These are phyloP conservation scores for Neophaeococcomyces mojaviensis DNA, from an alignment of 2,329 filamentous ascomycete genomes.

Conservation along the genomic window DNA sequence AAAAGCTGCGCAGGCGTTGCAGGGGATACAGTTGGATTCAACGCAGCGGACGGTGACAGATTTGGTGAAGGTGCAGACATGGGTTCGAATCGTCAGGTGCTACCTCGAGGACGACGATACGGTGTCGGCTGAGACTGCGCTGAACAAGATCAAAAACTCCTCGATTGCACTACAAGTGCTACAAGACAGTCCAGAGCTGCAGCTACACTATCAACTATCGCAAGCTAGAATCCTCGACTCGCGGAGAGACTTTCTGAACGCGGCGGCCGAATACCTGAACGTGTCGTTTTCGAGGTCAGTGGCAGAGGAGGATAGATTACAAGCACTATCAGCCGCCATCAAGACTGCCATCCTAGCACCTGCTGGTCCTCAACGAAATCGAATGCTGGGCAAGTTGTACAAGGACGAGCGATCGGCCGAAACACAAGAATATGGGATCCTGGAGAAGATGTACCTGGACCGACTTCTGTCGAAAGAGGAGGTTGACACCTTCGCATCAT, in stretches of 20 bases:
- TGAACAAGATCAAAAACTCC: constrained; percentile 93
- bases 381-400: constrained; percentile 75
- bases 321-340: constrained; percentile 78
- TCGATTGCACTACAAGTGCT: constrained; percentile 59
- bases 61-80: constrained; percentile 73
- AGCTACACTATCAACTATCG: constrained; percentile 79
- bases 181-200: constrained; percentile 58
- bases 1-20: constrained; percentile 67
- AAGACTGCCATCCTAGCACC: constrained; percentile 89
- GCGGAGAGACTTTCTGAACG: constrained; percentile 80
- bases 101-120: constrained; percentile 92
- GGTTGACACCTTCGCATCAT: constrained; percentile 75
- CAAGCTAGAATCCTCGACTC: constrained; percentile 91
- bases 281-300: constrained; percentile 71
- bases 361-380: constrained; percentile 75
- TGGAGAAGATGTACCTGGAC: constrained; percentile 97
- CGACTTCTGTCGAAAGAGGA: constrained; percentile 73
- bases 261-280: constrained; percentile 78
- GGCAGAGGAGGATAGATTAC: constrained; percentile 78
- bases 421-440: constrained; percentile 72
- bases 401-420: constrained; percentile 78
- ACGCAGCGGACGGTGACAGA: constrained; percentile 78
- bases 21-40: constrained; percentile 79
- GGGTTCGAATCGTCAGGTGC: constrained; percentile 90
- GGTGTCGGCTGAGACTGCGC: constrained; percentile 71